Conservation (phyloP, 306 rosid genomes). For the Clitoria ternatea region DNA sequence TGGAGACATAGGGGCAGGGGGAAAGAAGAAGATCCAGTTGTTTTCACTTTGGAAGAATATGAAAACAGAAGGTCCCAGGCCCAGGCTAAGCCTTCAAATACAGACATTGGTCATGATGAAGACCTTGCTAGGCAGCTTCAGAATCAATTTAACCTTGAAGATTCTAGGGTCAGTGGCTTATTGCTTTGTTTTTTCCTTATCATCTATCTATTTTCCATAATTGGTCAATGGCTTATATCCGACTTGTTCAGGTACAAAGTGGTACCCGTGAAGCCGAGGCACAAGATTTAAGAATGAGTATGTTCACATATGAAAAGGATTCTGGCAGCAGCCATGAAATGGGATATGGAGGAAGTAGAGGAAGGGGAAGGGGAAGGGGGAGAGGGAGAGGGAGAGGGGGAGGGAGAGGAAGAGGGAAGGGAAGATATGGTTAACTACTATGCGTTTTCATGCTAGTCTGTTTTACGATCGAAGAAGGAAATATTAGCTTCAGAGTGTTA, state of each 20-base stretch:
- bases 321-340: slow-evolving; percentile 28
- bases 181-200: background rate
- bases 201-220: background rate
- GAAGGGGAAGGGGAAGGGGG: slow-evolving; percentile 42
- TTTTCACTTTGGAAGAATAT: slow-evolving; percentile 68
- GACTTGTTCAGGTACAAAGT: slow-evolving; percentile 41
- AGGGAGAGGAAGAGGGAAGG: slow-evolving; percentile 28
- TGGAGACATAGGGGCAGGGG: slow-evolving; percentile 57
- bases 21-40: slow-evolving; percentile 51
- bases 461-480: background rate
- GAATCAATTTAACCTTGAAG: slow-evolving; percentile 63
- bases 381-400: slow-evolving; percentile 30
- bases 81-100: slow-evolving; percentile 34
- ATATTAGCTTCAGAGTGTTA: background rate
- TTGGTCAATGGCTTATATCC: slow-evolving; percentile 11
- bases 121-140: slow-evolving; percentile 88
- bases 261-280: slow-evolving; percentile 40
- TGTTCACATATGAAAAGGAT: slow-evolving; percentile 66
- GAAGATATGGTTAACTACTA: slow-evolving; percentile 20
- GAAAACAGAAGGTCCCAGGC: slow-evolving; percentile 59
- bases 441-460: background rate
- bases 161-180: slow-evolving; percentile 48
- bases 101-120: slow-evolving; percentile 45
- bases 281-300: slow-evolving; percentile 65
- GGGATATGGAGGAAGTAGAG: slow-evolving; percentile 40